Base-by-base conservation (phyloP, 2,329 filamentous ascomycete genomes). In the Fusarium odoratissimum region DNA sequence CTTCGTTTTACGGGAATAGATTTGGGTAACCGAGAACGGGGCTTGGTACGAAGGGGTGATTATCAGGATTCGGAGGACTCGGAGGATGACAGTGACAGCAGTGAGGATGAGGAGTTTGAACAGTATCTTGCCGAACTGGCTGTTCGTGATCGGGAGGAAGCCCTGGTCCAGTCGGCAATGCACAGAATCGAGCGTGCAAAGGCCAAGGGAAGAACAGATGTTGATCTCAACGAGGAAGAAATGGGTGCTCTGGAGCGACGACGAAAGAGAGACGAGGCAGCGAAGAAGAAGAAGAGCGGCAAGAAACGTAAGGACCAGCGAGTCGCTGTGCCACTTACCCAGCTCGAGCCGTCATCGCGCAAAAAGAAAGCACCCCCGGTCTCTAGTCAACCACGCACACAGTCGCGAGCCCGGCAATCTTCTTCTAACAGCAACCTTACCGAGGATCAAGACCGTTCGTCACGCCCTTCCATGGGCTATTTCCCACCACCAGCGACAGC, bases 101-200 rank as follows among this genome's bases (percentile, higher is more conserved):
- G 69, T 28, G 78, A 79, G 14, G 78, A 78, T 14, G 81, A 81
- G 72, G 83, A 78, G 59, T 83, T 80, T 69, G 79, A 86, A 58
- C 84, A 87, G 55, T 86, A 86, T 61, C 84, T 87, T 84, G 87
- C 88, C 70, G 86, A 90, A 70, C 77, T 90, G 71, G 86, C 88
- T 65, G 85, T 88, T 73, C 85, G 85, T 76, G 90, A 93, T 64
- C 89, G 89, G 75, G 94, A 97, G 79, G 92, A 95, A 75, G 87
- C 88, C 71, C 82, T 97, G 75, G 90, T 96, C 72, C 91, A 95
- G 73, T 90, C 90, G 72, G 95, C 95, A 44, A 84, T 97, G 81
- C 90, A 91, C 76, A 92, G 94, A 74, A 97, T 98, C 79, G 90
- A 91, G 72, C 89, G 91, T 73, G 94, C 95, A 21, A 91, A 93